Evolutionary conservation across 2,329 filamentous ascomycete species (phyloP), one percentile per base, ranked within the genome.

Genomic region (Paecilomyces variotii): DNA sequence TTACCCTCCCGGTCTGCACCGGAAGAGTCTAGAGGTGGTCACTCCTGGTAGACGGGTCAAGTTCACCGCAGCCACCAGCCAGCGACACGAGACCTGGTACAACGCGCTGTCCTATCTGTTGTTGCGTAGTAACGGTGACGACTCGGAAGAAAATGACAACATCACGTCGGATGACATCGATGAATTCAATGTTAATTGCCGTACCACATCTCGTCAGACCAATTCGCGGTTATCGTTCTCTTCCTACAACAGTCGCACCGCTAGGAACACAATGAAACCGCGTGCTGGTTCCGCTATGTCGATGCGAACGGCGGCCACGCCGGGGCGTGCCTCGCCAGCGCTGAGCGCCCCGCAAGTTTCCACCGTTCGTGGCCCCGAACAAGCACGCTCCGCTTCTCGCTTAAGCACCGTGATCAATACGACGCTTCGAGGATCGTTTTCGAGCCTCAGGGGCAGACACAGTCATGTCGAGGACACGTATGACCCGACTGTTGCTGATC

Each of bases 81-180:
- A 97, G 72, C 84, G 94, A 61, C 94, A 99, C 70, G 94, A 99
- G 78, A 97, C 92, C 0, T 99, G 94, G 94, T 96, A 94, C 81
- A 97, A 97, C 69, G 92, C 94, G 0, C 81, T 99, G 57, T 96
- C 91, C 1, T 99, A 99, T 72, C 83, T 99, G 12, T 82, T 97
- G 35, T 82, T 96, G 30, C 87, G 92, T 53, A 91, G 87, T 27
- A 81, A 85, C 32, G 79, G 75, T 27, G 74, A 81, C 14, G 78
- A 79, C 54, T 74, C 82, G 24, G 87, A 88, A 39, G 82, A 83
- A 52, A 73, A 76, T 45, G 70, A 85, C 63, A 80, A 82, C 3
- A 82, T 89, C 62, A 86, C 78, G 3, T 67, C 79, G 55, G 82
- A 84, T 56, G 84, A 87, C 60, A 77, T 85, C 39, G 79, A 82